Evolutionary conservation across 2,329 filamentous ascomycete genomes (phyloP), one percentile per base, ranked within the genome.

Genomic region (Tolypocladium endophyticum): DNA sequence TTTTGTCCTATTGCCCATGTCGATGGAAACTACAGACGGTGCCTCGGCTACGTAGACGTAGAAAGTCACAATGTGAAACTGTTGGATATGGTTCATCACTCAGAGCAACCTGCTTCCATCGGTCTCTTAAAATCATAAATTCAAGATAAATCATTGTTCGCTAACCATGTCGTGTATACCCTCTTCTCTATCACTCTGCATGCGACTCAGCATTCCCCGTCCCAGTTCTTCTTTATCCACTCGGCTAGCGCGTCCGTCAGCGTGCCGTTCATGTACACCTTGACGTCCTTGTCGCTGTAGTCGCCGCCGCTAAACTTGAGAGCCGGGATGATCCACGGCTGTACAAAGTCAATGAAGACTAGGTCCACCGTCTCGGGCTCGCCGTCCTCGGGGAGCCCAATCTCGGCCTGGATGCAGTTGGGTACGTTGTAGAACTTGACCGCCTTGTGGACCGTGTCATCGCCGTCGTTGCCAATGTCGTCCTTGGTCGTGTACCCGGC

Each of bases 281-380:
- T 66, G 1, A 85, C 78, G 64, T 85, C 77, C 5, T 72, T 70
- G 11, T 73, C 69, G 28, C 63, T 72, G 59, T 81, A 86, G 33
- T 79, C 77, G 1, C 78, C 79, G 0, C 83, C 83, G 33, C 74
- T 76, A 62, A 83, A 80, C 64, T 86, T 85, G 62, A 96, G 76
- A 3, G 91, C 92, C 14, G 88, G 75, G 23, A 96, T 73, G 45
- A 97, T 77, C 82, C 89, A 95, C 12, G 86, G 86, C 73, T 94
- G 83, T 41, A 97, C 86, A 71, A 97, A 99, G 70, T 96, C 92
- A 60, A 96, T 84, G 70, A 95, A 99, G 18, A 97, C 86, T 9
- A 99, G 72, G 71, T 97, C 93, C 0, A 99, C 91, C 0, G 74
- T 87, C 58, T 88, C 83, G 0, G 90, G 89, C 20, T 83, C 77